Conservation (phyloP, 768 basidiomycete genomes). For the Tulasnella sp. region DNA sequence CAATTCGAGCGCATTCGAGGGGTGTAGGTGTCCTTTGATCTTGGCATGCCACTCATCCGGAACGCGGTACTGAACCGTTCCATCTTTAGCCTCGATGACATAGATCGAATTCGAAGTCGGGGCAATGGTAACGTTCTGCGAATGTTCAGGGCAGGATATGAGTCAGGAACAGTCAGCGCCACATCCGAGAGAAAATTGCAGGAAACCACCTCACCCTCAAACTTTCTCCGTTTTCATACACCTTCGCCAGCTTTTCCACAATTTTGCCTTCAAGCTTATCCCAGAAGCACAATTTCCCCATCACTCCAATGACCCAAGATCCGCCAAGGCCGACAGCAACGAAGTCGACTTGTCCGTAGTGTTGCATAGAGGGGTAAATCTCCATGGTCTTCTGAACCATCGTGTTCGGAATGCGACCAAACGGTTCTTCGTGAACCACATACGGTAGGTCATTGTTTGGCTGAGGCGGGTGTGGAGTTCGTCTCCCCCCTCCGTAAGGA, state of each 20-base stretch:
- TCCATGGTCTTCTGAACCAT: conserved; percentile 1
- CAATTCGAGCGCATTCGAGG: not conserved
- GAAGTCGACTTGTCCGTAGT: conserved; percentile 20
- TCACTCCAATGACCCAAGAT: conserved; percentile 19
- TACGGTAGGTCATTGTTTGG: not conserved
- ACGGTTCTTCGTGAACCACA: conserved; percentile 7
- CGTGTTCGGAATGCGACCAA: not conserved
- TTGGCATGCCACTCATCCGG: conserved; percentile 19
- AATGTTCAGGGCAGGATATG: not conserved
- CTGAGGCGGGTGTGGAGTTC: not conserved
- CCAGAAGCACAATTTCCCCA: conserved; percentile 17
- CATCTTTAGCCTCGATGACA: conserved; percentile 19
- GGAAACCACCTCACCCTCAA: conserved; percentile 8
- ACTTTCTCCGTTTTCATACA: not conserved
- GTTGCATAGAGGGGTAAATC: conserved; percentile 9
- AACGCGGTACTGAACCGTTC: conserved; percentile 13
- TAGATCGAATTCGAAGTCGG: conserved; percentile 7
- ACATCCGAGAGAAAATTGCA: not conserved
- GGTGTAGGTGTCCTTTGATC: conserved; percentile 7
- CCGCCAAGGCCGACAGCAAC: conserved; percentile 17
- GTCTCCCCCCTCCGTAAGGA: not conserved
- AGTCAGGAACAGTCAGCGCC: not conserved
- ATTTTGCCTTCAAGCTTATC: conserved; percentile 4
- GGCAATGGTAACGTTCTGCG: conserved; percentile 5
- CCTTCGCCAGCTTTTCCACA: not conserved